Evolutionary conservation across 257 asterid genomes (phyloP).

Genomic region (Plantago elongata): DNA sequence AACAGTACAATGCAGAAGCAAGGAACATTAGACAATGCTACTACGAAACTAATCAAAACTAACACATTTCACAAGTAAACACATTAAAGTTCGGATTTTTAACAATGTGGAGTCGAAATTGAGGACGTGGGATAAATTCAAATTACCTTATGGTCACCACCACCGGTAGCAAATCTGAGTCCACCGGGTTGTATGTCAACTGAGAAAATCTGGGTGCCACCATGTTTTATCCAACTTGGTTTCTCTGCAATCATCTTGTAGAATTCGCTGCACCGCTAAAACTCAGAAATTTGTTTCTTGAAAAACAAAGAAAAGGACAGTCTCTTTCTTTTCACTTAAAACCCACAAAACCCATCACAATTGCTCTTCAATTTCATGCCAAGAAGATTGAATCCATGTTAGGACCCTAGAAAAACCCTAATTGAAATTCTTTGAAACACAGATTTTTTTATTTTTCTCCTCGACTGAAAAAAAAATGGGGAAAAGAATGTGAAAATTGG

Average conservation of each 20-base stretch:
- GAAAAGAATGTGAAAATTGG: slow-evolving; percentile 11
- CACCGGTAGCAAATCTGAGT: slow-evolving; percentile 96
- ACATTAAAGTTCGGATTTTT: not conserved
- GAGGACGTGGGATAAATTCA: not conserved
- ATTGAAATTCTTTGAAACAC: slow-evolving; percentile 23
- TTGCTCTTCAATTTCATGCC: slow-evolving; percentile 27
- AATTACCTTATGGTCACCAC: slow-evolving; percentile 91
- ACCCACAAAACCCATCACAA: slow-evolving; percentile 31
- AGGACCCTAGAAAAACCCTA: slow-evolving; percentile 22
- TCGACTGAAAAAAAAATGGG: slow-evolving; percentile 1
- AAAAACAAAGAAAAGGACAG: slow-evolving; percentile 5
- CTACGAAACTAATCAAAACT: slow-evolving; percentile 4
- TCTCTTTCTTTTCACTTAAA: slow-evolving; percentile 24
- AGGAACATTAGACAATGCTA: not conserved
- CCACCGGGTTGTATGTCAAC: slow-evolving; percentile 97
- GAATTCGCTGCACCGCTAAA: slow-evolving; percentile 13
- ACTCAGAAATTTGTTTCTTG: not conserved
- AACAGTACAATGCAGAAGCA: slow-evolving; percentile 1
- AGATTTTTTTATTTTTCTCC: too few species aligned
- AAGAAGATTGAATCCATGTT: slow-evolving; percentile 17
- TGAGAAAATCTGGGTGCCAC: slow-evolving; percentile 83
- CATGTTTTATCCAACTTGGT: slow-evolving; percentile 84
- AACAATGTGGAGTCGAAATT: not conserved
- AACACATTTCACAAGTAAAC: slow-evolving; percentile 10
- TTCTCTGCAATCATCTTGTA: slow-evolving; percentile 79